Evolutionary conservation across 129 eudicot genomes (phyloP).

Genomic region (Calendula officinalis): DNA sequence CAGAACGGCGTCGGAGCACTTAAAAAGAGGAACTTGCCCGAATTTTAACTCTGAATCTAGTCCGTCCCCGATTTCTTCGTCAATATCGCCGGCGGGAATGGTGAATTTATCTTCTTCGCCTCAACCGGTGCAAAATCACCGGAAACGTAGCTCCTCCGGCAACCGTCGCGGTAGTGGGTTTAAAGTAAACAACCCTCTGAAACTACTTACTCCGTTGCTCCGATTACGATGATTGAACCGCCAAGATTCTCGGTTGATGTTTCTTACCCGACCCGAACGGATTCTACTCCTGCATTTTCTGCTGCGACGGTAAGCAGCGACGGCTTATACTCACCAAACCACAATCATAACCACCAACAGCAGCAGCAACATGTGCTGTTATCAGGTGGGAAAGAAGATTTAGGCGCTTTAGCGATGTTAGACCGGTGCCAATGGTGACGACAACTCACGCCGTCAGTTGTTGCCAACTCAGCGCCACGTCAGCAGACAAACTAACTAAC

Average conservation of each 20-base stretch:
- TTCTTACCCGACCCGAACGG: conserved; percentile 36
- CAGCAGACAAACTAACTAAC: too few species aligned
- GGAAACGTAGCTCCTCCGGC: conserved; percentile 55
- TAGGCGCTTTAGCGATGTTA: conserved; percentile 80
- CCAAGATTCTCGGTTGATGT: conserved; percentile 46
- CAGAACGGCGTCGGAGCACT: conserved; percentile 96
- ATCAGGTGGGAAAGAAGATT: conserved; percentile 88
- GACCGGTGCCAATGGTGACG: too few species aligned
- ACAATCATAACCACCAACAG: conserved; percentile 23
- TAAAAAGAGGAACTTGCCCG: conserved; percentile 84
- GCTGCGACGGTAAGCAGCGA: conserved; percentile 31
- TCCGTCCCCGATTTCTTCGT: conserved; percentile 59
- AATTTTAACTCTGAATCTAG: conserved; percentile 48
- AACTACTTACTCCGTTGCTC: conserved; percentile 37
- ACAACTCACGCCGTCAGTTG: too few species aligned
- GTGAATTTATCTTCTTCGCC: conserved; percentile 31
- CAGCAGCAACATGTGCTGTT: conserved; percentile 49
- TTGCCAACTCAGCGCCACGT: too few species aligned
- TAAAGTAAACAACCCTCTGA: conserved; percentile 11
- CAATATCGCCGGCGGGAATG: conserved; percentile 47
- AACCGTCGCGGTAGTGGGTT: conserved; percentile 33
- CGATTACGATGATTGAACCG: conserved; percentile 54
- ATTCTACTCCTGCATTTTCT: conserved; percentile 30
- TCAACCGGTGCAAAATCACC: conserved; percentile 43
- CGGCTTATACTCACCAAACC: conserved; percentile 23